Base-by-base conservation (phyloP, 2,329 filamentous ascomycete genomes). In the Colletotrichum sp. region DNA sequence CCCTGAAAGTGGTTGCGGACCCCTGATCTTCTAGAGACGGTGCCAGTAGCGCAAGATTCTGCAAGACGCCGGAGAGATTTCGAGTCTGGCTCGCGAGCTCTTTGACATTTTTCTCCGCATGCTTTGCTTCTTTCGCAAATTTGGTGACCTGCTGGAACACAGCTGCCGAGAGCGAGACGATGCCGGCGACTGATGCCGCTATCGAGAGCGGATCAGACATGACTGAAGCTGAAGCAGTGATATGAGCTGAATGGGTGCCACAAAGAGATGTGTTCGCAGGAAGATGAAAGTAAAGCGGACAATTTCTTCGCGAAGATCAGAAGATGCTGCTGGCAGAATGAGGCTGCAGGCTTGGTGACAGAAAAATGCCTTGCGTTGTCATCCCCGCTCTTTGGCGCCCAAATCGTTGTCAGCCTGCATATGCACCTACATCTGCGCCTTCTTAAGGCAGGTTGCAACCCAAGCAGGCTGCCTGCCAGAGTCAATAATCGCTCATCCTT, bases 1-100 rank as follows among this genome's bases (percentile, higher is more conserved):
- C 43, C 11, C 43, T 21, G 43, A 47, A 47, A 8, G 43, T 47
- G n/a, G 43, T 47, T 1, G 43, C 21, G 1, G 54, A 13, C 2
- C 6, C 15, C 6, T 70, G 27, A n/a, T 66, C 9, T 3, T 66
- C 62, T 2, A 70, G 63, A 8, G 68, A 65, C 0, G 68, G 36
- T 8, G 68, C 62, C 3, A 70, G 61, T 7, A 70, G 61, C 0
- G 62, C 12, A n/a, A 70, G 62, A 3, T 70, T 70, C 12, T 70
- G 69, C 5, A 70, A 4, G 8, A 65, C 47, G 8, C 68, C 61
- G 0, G 68, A 43, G 2, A 70, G 18, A n/a, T 59, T 66, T 8
- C 43, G n/a, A 0, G 62, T 59, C 33, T 70, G 24, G 18, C 27
- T 9, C 6, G 61, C 68, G 6, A 70, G 34, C 11, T 58, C 62